A percentile compares a stretch with the other conserved stretches of the same genome.
These are phyloP conservation scores for Populus davidiana DNA, from an alignment of 345 rosid genomes.

Conservation along the genomic window DNA sequence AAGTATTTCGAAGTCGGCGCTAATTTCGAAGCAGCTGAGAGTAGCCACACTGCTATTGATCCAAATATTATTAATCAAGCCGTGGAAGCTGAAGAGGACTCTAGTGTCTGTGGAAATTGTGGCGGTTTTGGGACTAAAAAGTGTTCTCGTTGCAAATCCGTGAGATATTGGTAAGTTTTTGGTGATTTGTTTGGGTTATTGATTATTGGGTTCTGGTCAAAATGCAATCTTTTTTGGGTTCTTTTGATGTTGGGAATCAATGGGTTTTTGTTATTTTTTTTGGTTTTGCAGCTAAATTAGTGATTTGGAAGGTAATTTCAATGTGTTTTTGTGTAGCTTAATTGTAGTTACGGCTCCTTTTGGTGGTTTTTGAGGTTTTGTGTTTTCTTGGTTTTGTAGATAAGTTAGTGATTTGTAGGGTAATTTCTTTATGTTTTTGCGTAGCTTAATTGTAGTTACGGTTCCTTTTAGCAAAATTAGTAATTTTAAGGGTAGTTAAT, in stretches of 20 bases:
- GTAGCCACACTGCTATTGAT: constrained; percentile 18
- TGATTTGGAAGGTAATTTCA: no score
- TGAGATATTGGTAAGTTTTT: constrained; percentile 44
- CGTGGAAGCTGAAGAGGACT: constrained; percentile 10
- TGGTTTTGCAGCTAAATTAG: no score
- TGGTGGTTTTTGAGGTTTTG: no score
- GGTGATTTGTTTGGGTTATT: neutral
- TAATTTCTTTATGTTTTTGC: neutral
- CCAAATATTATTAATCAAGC: constrained; percentile 1
- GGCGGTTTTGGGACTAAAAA: constrained; percentile 25
- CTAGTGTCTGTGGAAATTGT: constrained; percentile 36
- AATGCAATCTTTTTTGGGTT: neutral
- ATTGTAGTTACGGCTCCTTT: no score
- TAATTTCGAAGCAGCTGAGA: constrained; percentile 43
- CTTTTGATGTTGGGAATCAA: neutral
- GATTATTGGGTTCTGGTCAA: neutral
- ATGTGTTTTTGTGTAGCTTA: no score
- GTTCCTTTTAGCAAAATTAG: neutral
- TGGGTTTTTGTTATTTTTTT: neutral
- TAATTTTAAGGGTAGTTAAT: neutral
- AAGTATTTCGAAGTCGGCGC: constrained; percentile 88
- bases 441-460: neutral
- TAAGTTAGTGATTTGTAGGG: neutral
- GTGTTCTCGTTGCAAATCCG: constrained; percentile 63
- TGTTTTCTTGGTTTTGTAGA: neutral